These are phyloP conservation scores for Mortierella sp. DNA, from an alignment of 371 early-diverging fungal species.

Conservation along the genomic window DNA sequence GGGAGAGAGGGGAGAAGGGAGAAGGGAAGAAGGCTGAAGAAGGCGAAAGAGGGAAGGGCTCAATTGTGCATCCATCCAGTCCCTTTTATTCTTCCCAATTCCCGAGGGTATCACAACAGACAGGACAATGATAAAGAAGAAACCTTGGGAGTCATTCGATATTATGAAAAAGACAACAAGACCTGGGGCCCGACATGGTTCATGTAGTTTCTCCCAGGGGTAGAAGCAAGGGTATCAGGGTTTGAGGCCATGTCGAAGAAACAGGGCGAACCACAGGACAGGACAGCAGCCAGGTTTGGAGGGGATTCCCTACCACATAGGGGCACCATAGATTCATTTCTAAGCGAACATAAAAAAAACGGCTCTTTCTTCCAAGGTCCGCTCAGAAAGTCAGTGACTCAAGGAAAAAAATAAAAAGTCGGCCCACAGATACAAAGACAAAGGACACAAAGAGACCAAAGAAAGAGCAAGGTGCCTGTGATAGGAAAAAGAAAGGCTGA, in stretches of 20 bases:
- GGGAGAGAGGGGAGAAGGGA: neutral
- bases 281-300: neutral
- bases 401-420: neutral
- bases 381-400: slow-evolving; percentile 2
- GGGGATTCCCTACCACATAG: neutral
- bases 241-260: neutral
- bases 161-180: neutral
- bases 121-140: neutral
- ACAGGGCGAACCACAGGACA: neutral
- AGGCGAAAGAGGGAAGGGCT: neutral
- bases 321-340: neutral
- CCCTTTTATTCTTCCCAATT: neutral
- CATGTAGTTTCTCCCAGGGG: neutral
- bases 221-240: neutral
- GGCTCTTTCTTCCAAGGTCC: neutral
- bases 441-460: neutral
- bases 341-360: neutral
- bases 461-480: neutral
- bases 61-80: too few species aligned
- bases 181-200: neutral
- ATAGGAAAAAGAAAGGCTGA: neutral
- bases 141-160: neutral
- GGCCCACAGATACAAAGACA: neutral
- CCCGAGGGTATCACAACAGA: too few species aligned
- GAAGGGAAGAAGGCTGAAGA: neutral